These are phyloP conservation scores for Lenzites betulinus DNA, from an alignment of 768 basidiomycete species.

Conservation along the genomic window DNA sequence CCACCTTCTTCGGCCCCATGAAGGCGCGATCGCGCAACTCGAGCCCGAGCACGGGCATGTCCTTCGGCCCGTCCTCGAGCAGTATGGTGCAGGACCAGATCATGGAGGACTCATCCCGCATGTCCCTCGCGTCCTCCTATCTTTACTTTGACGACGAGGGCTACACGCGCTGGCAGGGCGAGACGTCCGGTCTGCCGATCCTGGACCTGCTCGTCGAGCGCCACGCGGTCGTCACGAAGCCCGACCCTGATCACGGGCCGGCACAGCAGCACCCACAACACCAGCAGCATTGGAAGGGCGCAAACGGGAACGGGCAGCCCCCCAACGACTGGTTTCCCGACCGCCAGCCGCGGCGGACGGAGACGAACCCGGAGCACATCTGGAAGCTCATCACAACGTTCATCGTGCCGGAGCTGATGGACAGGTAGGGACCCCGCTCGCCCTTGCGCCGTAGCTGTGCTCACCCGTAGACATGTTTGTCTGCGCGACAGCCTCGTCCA, in stretches of 20 bases:
- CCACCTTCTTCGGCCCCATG: constrained; percentile 66
- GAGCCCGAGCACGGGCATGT: constrained; percentile 40
- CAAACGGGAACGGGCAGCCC: constrained; percentile 23
- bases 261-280: constrained; percentile 19
- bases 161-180: constrained; percentile 88
- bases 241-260: constrained; percentile 34
- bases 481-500: constrained; percentile 62
- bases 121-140: constrained; percentile 75
- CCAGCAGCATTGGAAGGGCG: constrained; percentile 11
- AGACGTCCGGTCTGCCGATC: constrained; percentile 89
- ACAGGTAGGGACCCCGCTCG: constrained; percentile 57
- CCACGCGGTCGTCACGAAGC: constrained; percentile 45
- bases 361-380: constrained; percentile 82
- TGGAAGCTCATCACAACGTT: constrained; percentile 88
- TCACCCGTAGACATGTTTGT: constrained; percentile 17
- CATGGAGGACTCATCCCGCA: constrained; percentile 59
- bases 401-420: constrained; percentile 90
- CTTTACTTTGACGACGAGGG: constrained; percentile 88
- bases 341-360: constrained; percentile 68
- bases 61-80: constrained; percentile 7
- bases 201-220: constrained; percentile 82
- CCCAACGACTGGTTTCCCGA: constrained; percentile 78
- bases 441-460: constrained; percentile 15
- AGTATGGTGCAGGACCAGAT: constrained; percentile 45
- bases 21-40: constrained; percentile 48